These are phyloP conservation scores for Lentinula guzmanii DNA, from an alignment of 768 basidiomycete genomes.

Conservation along the genomic window DNA sequence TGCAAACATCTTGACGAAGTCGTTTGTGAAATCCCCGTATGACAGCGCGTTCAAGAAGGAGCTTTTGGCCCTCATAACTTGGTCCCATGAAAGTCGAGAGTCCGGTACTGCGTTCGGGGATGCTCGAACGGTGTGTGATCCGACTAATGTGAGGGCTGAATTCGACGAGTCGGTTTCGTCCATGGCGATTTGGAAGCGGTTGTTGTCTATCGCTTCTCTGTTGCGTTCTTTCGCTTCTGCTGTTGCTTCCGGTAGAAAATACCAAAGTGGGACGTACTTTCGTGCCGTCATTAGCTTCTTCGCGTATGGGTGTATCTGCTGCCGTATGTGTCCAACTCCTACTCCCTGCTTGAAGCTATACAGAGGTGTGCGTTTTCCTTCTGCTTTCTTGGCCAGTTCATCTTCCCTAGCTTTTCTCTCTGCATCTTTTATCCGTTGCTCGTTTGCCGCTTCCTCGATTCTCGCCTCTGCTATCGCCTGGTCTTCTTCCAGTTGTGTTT, in stretches of 20 bases:
- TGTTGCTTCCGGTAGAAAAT: constrained; percentile 2
- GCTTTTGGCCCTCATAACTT: constrained; percentile 2
- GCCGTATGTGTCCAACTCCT: background rate
- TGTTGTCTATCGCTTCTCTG: background rate
- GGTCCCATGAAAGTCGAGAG: background rate
- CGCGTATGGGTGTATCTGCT: constrained; percentile 1
- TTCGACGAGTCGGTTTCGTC: background rate
- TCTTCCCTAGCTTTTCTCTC: constrained; percentile 11
- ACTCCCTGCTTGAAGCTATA: background rate
- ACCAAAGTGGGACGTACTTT: constrained; percentile 5
- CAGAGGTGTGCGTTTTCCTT: constrained; percentile 5
- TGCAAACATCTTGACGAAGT: constrained; percentile 4
- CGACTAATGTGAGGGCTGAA: background rate
- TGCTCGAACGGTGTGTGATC: background rate
- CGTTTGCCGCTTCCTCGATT: constrained; percentile 9
- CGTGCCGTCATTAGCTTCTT: background rate
- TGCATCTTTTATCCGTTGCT: constrained; percentile 6
- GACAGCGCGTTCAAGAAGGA: background rate
- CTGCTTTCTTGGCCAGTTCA: constrained; percentile 10
- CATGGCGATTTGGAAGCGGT: background rate
- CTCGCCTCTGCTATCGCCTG: constrained; percentile 12
- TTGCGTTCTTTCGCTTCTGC: background rate
- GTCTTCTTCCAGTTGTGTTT: background rate
- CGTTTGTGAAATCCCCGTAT: background rate
- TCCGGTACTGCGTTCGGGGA: constrained; percentile 4